phyloP scores from a whole-genome alignment of 2,329 filamentous ascomycete species.

The Cercospora sp. region DNA sequence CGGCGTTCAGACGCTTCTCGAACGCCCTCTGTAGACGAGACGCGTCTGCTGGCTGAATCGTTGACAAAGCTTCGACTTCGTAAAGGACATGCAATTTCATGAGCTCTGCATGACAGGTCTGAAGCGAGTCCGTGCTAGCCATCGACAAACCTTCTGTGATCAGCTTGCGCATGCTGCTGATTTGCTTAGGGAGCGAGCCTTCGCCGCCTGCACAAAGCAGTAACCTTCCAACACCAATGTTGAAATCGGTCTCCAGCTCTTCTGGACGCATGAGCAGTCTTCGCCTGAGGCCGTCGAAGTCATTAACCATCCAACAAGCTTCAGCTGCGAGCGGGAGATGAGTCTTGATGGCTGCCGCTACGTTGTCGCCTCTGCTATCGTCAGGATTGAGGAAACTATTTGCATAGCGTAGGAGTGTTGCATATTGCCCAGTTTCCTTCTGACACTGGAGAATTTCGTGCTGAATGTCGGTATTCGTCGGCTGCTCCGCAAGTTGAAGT shows the following conservation, averaged over 20 bases:
- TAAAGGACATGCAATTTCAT: constrained; percentile 83
- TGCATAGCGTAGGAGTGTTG: constrained; percentile 72
- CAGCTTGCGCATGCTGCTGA: constrained; percentile 67
- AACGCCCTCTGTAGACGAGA: constrained; percentile 20
- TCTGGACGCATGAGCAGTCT: constrained; percentile 46
- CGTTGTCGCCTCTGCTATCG: constrained; percentile 5
- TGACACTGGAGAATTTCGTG: constrained; percentile 82
- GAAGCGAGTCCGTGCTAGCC: constrained; percentile 75
- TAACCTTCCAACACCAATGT: constrained; percentile 72
- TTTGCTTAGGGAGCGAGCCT: constrained; percentile 55
- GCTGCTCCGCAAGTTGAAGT: constrained; percentile 77
- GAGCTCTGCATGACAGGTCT: constrained; percentile 80
- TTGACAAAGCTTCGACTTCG: constrained; percentile 77
- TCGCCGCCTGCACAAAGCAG: constrained; percentile 58
- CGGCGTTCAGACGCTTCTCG: constrained; percentile 74
- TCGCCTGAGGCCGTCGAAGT: constrained; percentile 73
- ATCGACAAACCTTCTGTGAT: constrained; percentile 73
- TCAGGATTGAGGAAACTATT: constrained; percentile 62
- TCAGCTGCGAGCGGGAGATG: constrained; percentile 79
- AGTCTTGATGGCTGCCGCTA: constrained; percentile 10
- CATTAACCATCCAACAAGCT: constrained; percentile 84
- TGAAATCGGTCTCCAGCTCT: constrained; percentile 65
- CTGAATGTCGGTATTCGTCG: constrained; percentile 74
- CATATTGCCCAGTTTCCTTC: constrained; percentile 90
- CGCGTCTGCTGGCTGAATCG: constrained; percentile 29